Base-by-base conservation (phyloP, 768 basidiomycete species). In the Antrodiella citrinella region DNA sequence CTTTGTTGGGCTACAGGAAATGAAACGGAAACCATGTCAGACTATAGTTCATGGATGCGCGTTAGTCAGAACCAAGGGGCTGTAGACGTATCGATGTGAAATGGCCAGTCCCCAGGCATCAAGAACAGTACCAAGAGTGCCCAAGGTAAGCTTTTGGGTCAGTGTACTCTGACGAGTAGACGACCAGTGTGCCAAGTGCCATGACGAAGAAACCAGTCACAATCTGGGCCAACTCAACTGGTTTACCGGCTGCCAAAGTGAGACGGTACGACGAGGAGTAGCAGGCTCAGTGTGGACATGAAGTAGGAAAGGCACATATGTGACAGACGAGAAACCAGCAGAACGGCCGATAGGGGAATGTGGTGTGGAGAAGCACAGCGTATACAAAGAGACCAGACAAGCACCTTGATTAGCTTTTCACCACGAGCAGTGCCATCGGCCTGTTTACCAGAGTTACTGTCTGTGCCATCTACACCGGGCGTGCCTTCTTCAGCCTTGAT, bases 1-100 rank as follows among this genome's bases (percentile, higher is more conserved):
- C 84, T 72, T 93, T 93, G 72, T 90, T 91, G 72, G 88, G 84
- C 88, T 91, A 78, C 72, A 75, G 23, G 72, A 73, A n/a, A n/a
- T n/a, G n/a, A n/a, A n/a, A n/a, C n/a, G n/a, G n/a, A n/a, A n/a
- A n/a, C n/a, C n/a, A n/a, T n/a, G n/a, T n/a, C n/a, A n/a, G n/a
- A n/a, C n/a, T n/a, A n/a, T n/a, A n/a, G n/a, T n/a, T n/a, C n/a
- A n/a, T n/a, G n/a, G n/a, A n/a, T n/a, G n/a, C n/a, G n/a, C n/a
- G n/a, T n/a, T n/a, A n/a, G n/a, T n/a, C n/a, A n/a, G n/a, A n/a
- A n/a, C n/a, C n/a, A n/a, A n/a, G n/a, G n/a, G n/a, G n/a, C n/a
- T n/a, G n/a, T n/a, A n/a, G n/a, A n/a, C n/a, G n/a, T n/a, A n/a
- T n/a, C n/a, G n/a, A n/a, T n/a, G n/a, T n/a, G n/a, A n/a, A n/a